These are phyloP conservation scores for Dorcoceras hygrometricum DNA, from an alignment of 257 asterid genomes.

Conservation along the genomic window DNA sequence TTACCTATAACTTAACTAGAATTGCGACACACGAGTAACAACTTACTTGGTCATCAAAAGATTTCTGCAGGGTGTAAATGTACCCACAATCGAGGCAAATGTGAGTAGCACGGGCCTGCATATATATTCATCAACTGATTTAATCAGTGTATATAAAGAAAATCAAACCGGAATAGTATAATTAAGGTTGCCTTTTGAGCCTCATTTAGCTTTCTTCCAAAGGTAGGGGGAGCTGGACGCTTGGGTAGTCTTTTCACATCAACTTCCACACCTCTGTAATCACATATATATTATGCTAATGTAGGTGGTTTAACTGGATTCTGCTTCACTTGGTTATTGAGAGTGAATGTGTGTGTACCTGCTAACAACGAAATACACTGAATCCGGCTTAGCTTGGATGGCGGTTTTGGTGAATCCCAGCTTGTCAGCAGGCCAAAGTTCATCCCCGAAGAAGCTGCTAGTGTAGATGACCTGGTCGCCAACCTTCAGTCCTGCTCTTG, in stretches of 20 bases:
- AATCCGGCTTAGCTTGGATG: slow-evolving; percentile 87
- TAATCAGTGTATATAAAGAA: background rate
- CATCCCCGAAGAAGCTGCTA: slow-evolving; percentile 96
- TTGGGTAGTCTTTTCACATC: slow-evolving; percentile 82
- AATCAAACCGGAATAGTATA: background rate
- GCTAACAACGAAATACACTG: slow-evolving; percentile 87
- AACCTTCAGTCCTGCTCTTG: slow-evolving; percentile 87
- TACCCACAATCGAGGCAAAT: slow-evolving; percentile 97
- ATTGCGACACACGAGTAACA: background rate
- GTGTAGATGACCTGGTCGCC: slow-evolving; percentile 94
- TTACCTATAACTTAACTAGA: no score
- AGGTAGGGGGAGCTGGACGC: slow-evolving; percentile 95
- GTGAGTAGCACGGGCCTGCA: slow-evolving; percentile 88
- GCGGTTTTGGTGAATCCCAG: slow-evolving; percentile 94
- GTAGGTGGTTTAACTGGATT: no score
- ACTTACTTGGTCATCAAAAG: slow-evolving; percentile 89
- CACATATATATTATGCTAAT: background rate
- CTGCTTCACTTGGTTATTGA: background rate
- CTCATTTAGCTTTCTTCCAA: slow-evolving; percentile 81
- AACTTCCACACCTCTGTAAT: slow-evolving; percentile 73
- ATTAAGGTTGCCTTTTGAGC: slow-evolving; percentile 68
- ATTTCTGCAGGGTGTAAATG: slow-evolving; percentile 71
- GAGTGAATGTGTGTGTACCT: slow-evolving; percentile 38
- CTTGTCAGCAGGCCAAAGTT: slow-evolving; percentile 97
- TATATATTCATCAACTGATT: no score